phyloP scores from a whole-genome alignment of 306 rosid genomes.

The Trichosanthes truncata region DNA sequence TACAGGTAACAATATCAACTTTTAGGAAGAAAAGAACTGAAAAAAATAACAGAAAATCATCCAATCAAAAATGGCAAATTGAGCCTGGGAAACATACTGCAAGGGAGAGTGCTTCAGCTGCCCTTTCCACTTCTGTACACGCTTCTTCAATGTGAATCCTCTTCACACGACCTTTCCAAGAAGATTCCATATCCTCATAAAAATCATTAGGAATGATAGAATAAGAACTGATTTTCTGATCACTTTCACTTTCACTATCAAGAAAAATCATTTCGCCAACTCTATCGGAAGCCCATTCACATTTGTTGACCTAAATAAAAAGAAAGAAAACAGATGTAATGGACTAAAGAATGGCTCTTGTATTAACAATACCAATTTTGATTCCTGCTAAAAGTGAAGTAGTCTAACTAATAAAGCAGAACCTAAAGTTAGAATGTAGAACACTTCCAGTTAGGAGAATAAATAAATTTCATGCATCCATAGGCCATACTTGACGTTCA shows the following conservation, averaged over 20 bases:
- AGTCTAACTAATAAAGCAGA: too few relatives aligned
- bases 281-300: conserved; percentile 52
- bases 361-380: not conserved
- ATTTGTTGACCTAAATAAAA: conserved; percentile 53
- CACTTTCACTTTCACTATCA: conserved; percentile 60
- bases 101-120: conserved; percentile 58
- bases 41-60: not conserved
- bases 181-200: conserved; percentile 89
- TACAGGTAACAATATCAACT: too few relatives aligned
- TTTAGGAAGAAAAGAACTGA: not conserved
- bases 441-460: not conserved
- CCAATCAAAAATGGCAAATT: not conserved
- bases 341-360: not conserved
- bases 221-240: conserved; percentile 56
- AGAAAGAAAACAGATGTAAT: conserved; percentile 2
- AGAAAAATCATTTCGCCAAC: conserved; percentile 60
- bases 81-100: conserved; percentile 50
- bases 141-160: conserved; percentile 61
- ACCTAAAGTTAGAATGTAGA: not conserved
- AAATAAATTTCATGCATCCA: not conserved
- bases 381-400: not conserved
- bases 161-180: conserved; percentile 86
- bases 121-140: conserved; percentile 55
- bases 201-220: conserved; percentile 58
- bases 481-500: not conserved